phyloP scores from a whole-genome alignment of 192 early-diverging fungal species.

The Linderina pennispora region DNA sequence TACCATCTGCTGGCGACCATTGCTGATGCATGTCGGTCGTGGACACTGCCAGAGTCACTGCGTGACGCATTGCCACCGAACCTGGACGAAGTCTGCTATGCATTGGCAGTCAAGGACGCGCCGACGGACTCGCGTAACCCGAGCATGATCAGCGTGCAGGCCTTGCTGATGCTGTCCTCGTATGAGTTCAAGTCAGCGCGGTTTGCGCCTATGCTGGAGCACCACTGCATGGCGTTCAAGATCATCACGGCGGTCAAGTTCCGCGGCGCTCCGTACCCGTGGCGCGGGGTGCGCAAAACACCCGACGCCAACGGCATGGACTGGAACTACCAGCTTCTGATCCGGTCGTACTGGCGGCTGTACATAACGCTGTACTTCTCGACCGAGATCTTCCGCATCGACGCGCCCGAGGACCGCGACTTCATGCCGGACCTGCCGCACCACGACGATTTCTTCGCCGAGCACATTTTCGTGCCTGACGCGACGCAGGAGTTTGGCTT shows the following conservation, averaged over 20 bases:
- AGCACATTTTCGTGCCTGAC: slow-evolving; percentile 37
- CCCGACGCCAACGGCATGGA: slow-evolving; percentile 20
- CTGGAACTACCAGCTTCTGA: slow-evolving; percentile 39
- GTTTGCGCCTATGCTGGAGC: slow-evolving; percentile 46
- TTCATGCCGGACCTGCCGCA: slow-evolving; percentile 40
- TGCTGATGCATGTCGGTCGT: slow-evolving; percentile 44
- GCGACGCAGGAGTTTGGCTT: slow-evolving; percentile 38
- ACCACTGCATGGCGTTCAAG: slow-evolving; percentile 42
- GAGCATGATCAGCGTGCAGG: slow-evolving; percentile 19
- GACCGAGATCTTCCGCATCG: slow-evolving; percentile 42
- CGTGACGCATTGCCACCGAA: slow-evolving; percentile 40
- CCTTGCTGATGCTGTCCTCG: slow-evolving; percentile 28
- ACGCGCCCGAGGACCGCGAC: slow-evolving; percentile 45
- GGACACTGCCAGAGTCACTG: slow-evolving; percentile 41
- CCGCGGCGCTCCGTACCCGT: slow-evolving; percentile 40
- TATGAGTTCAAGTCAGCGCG: slow-evolving; percentile 50
- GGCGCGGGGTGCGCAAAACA: slow-evolving; percentile 28
- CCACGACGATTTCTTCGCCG: slow-evolving; percentile 36
- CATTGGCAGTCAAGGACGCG: slow-evolving; percentile 21
- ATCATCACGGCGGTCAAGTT: slow-evolving; percentile 36
- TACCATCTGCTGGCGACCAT: slow-evolving; percentile 40
- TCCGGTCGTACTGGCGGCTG: slow-evolving; percentile 43
- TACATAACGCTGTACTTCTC: slow-evolving; percentile 35
- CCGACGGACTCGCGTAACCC: slow-evolving; percentile 11
- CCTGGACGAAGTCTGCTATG: slow-evolving; percentile 43